A percentile compares a stretch with the other conserved stretches of the same genome.
phyloP scores from a whole-genome alignment of 2,329 filamentous ascomycete species.

The Nakataea oryzae region DNA sequence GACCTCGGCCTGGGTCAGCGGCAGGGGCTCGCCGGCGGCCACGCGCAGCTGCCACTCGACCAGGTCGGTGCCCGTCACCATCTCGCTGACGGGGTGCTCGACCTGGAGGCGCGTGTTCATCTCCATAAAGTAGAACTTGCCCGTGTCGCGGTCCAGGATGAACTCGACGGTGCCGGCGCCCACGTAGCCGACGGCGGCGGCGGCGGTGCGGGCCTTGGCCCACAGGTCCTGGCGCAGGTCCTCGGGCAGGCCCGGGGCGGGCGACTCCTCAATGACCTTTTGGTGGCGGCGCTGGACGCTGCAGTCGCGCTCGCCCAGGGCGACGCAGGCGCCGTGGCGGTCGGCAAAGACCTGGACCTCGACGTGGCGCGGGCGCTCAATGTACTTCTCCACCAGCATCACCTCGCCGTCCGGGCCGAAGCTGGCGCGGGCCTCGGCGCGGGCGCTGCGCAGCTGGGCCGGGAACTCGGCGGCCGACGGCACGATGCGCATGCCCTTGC shows the following conservation, averaged over 20 bases:
- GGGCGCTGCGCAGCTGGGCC: constrained; percentile 59
- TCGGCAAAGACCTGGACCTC: constrained; percentile 90
- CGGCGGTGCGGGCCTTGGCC: constrained; percentile 54
- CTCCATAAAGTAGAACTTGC: constrained; percentile 74
- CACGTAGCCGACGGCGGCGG: constrained; percentile 74
- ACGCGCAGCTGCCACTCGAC: constrained; percentile 94
- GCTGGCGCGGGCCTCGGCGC: constrained; percentile 64
- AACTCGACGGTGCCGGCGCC: constrained; percentile 87
- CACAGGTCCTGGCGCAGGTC: constrained; percentile 50
- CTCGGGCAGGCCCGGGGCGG: constrained; percentile 57
- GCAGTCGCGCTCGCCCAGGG: constrained; percentile 82
- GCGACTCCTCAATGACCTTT: constrained; percentile 85
- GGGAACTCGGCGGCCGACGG: constrained; percentile 57
- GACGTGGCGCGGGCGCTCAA: constrained; percentile 69
- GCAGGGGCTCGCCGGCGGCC: constrained; percentile 45
- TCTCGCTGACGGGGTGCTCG: constrained; percentile 82
- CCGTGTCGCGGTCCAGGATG: constrained; percentile 73
- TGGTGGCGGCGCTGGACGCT: constrained; percentile 80
- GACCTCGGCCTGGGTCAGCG: constrained; percentile 50
- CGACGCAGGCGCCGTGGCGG: constrained; percentile 64
- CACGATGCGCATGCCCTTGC: constrained; percentile 77
- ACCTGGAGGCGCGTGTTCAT: constrained; percentile 88
- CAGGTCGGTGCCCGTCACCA: constrained; percentile 61
- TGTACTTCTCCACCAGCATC: constrained; percentile 78
- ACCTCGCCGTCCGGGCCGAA: constrained; percentile 74